Conservation (phyloP, 2,329 filamentous ascomycete genomes). For the Colletotrichum echinochloae region DNA sequence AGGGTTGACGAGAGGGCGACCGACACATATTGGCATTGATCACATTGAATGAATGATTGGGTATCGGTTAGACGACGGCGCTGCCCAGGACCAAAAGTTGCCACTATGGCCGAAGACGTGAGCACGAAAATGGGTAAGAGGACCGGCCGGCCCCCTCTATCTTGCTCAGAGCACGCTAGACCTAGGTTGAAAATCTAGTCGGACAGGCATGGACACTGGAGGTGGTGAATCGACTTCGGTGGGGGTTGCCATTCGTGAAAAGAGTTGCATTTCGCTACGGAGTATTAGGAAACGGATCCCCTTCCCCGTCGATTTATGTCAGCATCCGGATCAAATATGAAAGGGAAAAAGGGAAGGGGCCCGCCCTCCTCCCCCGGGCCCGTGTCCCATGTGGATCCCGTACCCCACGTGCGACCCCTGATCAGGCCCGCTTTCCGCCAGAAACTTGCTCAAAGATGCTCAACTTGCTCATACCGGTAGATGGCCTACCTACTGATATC, state of each 20-base stretch:
- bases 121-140: neutral
- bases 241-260: no score
- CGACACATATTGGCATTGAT: neutral
- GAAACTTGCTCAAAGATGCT: conserved; percentile 55
- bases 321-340: neutral
- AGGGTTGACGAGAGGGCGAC: neutral
- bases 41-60: neutral
- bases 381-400: neutral
- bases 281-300: neutral
- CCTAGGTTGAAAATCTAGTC: neutral
- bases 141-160: conserved; percentile 28
- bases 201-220: neutral
- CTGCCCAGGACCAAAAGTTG: neutral
- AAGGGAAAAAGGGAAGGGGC: neutral
- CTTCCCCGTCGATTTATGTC: neutral
- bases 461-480: conserved; percentile 40
- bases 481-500: no score
- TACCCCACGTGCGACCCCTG: neutral
- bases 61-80: neutral
- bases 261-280: neutral
- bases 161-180: conserved; percentile 35
- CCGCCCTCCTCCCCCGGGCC: neutral
- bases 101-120: neutral
- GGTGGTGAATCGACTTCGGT: neutral
- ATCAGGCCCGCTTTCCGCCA: conserved; percentile 26